Conservation (phyloP, 768 basidiomycete species). For the Amyloporia xantha region DNA sequence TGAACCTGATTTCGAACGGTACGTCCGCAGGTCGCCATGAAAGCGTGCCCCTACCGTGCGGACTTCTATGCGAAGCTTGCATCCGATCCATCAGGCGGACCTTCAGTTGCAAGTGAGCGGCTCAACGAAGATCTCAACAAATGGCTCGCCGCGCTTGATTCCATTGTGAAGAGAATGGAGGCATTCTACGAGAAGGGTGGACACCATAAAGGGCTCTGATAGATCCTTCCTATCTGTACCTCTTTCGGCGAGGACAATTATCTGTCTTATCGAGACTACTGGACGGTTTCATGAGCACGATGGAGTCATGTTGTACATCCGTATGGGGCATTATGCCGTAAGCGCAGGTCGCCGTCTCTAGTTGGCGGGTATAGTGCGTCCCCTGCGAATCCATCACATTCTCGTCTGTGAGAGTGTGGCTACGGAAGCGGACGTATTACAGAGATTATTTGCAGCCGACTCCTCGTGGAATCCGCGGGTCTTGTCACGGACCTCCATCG, state of each 20-base stretch:
- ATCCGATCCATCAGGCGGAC: conserved; percentile 28
- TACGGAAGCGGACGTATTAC: background rate
- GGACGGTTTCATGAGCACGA: too few species aligned
- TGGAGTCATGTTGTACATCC: too few species aligned
- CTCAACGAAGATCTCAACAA: conserved; percentile 40
- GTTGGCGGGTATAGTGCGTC: too few species aligned
- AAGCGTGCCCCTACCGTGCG: conserved; percentile 55
- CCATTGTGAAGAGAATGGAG: conserved; percentile 42
- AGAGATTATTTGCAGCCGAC: background rate
- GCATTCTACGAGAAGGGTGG: conserved; percentile 37
- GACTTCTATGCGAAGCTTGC: conserved; percentile 54
- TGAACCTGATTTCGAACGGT: background rate
- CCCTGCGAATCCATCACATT: too few species aligned
- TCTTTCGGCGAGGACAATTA: too few species aligned
- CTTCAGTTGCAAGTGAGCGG: conserved; percentile 33
- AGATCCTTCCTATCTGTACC: background rate
- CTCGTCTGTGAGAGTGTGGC: background rate
- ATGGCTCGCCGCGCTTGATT: conserved; percentile 49
- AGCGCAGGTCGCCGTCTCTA: too few species aligned
- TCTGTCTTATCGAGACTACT: too few species aligned
- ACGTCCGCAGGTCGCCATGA: conserved; percentile 49
- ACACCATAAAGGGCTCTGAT: conserved; percentile 39
- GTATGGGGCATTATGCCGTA: too few species aligned
- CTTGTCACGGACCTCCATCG: too few species aligned
- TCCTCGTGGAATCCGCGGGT: background rate